Evolutionary conservation across 805 yeast species (phyloP).

Genomic region (Nakazawaea wickerhamii): DNA sequence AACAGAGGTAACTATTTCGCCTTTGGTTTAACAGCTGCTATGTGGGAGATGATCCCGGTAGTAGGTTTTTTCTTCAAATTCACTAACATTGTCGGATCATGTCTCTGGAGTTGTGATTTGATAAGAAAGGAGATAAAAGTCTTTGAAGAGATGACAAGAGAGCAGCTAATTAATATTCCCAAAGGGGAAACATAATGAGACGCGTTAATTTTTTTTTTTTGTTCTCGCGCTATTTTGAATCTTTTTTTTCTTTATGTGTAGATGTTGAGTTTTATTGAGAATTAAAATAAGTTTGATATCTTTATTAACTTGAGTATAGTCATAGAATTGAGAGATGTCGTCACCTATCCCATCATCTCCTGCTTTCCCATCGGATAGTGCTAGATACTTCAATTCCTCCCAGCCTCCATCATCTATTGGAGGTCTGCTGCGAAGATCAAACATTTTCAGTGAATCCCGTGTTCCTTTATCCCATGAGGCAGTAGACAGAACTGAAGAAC

Average conservation of each 20-base stretch:
- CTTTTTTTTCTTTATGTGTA: not conserved
- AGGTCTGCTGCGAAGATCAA: conserved; percentile 18
- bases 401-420: conserved; percentile 20
- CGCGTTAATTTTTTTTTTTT: conserved; percentile 9
- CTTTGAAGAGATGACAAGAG: not conserved
- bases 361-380: conserved; percentile 51
- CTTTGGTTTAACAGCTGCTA: conserved; percentile 48
- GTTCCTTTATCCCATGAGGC: conserved; percentile 5
- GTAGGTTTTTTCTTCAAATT: conserved; percentile 48
- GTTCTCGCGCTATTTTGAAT: not conserved
- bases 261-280: not conserved
- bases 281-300: not conserved
- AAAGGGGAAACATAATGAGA: conserved; percentile 9
- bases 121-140: conserved; percentile 16
- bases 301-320: not conserved
- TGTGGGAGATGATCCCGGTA: conserved; percentile 50
- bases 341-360: conserved; percentile 13
- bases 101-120: conserved; percentile 52
- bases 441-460: conserved; percentile 19
- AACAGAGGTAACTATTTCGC: conserved; percentile 15
- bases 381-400: conserved; percentile 42
- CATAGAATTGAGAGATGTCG: conserved; percentile 8
- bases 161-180: not conserved
- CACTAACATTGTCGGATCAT: conserved; percentile 58
- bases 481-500: conserved; percentile 18